phyloP scores from a whole-genome alignment of 306 rosid species.

The Glycine tomentella region DNA sequence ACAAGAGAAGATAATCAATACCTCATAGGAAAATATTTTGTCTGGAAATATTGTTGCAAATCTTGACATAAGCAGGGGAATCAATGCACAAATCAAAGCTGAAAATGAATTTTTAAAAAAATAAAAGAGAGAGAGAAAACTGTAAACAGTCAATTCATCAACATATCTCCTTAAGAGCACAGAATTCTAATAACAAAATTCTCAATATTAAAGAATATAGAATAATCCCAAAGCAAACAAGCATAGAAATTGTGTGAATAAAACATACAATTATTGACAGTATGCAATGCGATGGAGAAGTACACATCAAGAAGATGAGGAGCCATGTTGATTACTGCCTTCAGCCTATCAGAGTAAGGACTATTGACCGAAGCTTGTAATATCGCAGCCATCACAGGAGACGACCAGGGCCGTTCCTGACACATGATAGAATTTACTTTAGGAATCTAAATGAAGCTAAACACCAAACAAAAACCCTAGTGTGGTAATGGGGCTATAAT shows the following conservation, averaged over 20 bases:
- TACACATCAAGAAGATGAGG: constrained; percentile 83
- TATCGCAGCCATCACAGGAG: constrained; percentile 79
- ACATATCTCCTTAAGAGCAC: constrained; percentile 25
- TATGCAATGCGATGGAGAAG: constrained; percentile 71
- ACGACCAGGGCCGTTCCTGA: constrained; percentile 97
- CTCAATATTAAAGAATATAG: neutral
- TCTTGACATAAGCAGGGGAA: constrained; percentile 93
- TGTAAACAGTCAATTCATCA: constrained; percentile 29
- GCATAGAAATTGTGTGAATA: constrained; percentile 39
- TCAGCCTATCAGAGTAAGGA: constrained; percentile 85
- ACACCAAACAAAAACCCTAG: neutral
- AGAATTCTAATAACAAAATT: constrained; percentile 1
- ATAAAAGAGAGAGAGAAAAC: constrained; percentile 7
- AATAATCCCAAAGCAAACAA: constrained; percentile 36
- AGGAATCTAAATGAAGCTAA: constrained; percentile 33
- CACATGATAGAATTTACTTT: constrained; percentile 42
- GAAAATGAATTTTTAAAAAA: constrained; percentile 51
- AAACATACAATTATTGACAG: constrained; percentile 83
- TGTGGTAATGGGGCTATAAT: constrained; percentile 17
- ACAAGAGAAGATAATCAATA: constrained; percentile 45
- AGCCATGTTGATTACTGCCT: constrained; percentile 66
- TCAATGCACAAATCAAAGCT: constrained; percentile 95
- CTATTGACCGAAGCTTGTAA: constrained; percentile 68
- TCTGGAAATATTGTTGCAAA: constrained; percentile 85
- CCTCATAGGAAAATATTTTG: constrained; percentile 81